Base-by-base conservation (phyloP, 2,329 filamentous ascomycete genomes). In the Rutstroemia sp. region DNA sequence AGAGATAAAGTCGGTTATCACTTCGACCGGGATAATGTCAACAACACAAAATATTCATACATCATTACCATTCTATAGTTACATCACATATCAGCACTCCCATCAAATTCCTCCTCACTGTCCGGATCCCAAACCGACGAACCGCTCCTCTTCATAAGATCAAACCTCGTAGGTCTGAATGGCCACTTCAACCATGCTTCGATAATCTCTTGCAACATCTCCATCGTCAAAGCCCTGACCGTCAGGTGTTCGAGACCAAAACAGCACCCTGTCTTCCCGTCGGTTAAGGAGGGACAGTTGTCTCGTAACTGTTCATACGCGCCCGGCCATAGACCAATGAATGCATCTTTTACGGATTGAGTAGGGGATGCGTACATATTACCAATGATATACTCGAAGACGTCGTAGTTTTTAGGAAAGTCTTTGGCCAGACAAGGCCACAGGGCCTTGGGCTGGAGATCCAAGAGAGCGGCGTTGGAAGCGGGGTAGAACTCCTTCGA, bases 401-500 rank as follows among this genome's bases (percentile, higher is more conserved):
- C 71, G 63, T 82, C 78, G 46, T 75, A 78, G 1, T 65, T 63
- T 7, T 56, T 47, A 2, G 57, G 54, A 21, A 58, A 62, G 38
- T 66, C 71, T 54, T 78, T 67, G 6, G 75, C 75, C 19, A 85
- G 65, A 2, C 80, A 63, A 1, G 73, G 75, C 62, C 77, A 74
- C 59, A 78, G 71, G 2, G 74, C 67, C 62, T 78, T 77, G 3
- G 88, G 87, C 61, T 85, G 80, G 58, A 90, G 74, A 68, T 91
- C 87, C 16, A 91, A 68, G 3, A 92, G 79, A 10, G 75, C 72
- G 55, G 82, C 74, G 6, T 76, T 72, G 8, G 76, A 70, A 23
- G 78, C 74, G 1, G 89, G 90, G 68, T 78, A 89, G 65, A 90
- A 86, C 62, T 95, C 91, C 0, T 78, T 66, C 0, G 71, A 52